A percentile compares a stretch with the other conserved stretches of the same genome.
These are phyloP conservation scores for Suaeda aralocaspica DNA, from an alignment of 148 eudicot species.

Conservation along the genomic window DNA sequence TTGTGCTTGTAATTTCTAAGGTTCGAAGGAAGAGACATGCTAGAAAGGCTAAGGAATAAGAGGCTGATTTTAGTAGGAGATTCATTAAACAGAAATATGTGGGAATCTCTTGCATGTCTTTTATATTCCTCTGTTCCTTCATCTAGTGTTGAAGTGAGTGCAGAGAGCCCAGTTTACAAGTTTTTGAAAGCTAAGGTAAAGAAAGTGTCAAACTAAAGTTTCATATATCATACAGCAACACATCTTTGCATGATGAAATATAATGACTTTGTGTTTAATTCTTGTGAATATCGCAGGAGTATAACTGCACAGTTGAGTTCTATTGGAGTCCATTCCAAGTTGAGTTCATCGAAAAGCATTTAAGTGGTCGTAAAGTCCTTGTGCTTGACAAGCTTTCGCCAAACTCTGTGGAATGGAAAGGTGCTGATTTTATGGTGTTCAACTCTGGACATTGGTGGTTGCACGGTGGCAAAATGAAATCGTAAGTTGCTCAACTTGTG, in stretches of 20 bases:
- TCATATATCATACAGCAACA: neutral
- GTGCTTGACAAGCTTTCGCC: slow-evolving; percentile 38
- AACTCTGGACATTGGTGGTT: slow-evolving; percentile 74
- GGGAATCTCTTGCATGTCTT: slow-evolving; percentile 54
- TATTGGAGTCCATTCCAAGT: slow-evolving; percentile 60
- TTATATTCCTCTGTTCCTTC: slow-evolving; percentile 40
- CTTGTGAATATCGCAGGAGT: neutral
- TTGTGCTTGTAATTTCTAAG: slow-evolving; percentile 4
- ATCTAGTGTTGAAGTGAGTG: slow-evolving; percentile 32
- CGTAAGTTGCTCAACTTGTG: slow-evolving; percentile 22
- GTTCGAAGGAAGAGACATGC: slow-evolving; percentile 41
- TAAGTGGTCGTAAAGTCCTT: slow-evolving; percentile 32
- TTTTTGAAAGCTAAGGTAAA: slow-evolving; percentile 40
- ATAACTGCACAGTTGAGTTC: slow-evolving; percentile 37
- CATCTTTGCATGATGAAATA: neutral
- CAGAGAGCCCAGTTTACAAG: slow-evolving; percentile 25
- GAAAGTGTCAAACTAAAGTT: slow-evolving; percentile 31
- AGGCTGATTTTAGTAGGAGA: slow-evolving; percentile 49
- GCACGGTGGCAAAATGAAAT: slow-evolving; percentile 35
- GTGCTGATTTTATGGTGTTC: slow-evolving; percentile 61
- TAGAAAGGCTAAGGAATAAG: slow-evolving; percentile 43
- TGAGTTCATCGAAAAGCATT: slow-evolving; percentile 27
- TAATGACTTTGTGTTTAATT: neutral
- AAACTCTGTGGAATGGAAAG: slow-evolving; percentile 36
- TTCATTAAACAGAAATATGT: slow-evolving; percentile 49